Evolutionary conservation across 2,329 filamentous ascomycete genomes (phyloP).

Genomic region (Chaetomium sp.): DNA sequence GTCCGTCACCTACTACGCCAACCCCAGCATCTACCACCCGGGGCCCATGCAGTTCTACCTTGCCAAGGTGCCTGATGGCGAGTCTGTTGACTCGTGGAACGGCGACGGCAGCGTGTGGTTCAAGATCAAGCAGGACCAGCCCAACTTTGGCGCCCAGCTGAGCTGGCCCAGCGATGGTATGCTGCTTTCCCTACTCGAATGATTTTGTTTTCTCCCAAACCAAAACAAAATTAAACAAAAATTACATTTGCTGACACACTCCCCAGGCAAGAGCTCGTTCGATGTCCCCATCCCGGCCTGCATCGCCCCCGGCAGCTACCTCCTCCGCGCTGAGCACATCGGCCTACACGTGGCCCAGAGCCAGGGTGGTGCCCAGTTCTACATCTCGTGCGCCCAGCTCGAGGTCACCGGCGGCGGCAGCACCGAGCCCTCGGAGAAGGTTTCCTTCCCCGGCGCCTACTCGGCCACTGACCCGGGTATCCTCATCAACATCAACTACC

Average conservation of each 20-base stretch:
- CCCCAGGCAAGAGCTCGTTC: conserved; percentile 29
- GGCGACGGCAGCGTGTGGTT: conserved; percentile 36
- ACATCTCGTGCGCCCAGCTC: conserved; percentile 38
- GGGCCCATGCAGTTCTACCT: conserved; percentile 36
- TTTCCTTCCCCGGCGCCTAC: conserved; percentile 40
- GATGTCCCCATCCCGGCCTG: conserved; percentile 37
- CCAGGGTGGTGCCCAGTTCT: conserved; percentile 40
- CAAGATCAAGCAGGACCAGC: conserved; percentile 40
- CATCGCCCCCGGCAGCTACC: conserved; percentile 40
- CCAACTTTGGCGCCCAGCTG: conserved; percentile 33
- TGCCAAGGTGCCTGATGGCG: conserved; percentile 33
- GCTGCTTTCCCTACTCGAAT: neutral
- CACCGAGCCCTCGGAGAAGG: conserved; percentile 29
- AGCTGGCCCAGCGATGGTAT: conserved; percentile 37
- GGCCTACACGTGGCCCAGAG: conserved; percentile 37
- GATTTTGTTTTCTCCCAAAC: neutral
- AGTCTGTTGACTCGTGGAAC: conserved; percentile 32
- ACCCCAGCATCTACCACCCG: conserved; percentile 36
- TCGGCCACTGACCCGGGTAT: conserved; percentile 36
- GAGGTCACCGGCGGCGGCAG: conserved; percentile 37
- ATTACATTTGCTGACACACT: neutral
- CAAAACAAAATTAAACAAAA: too few species aligned
- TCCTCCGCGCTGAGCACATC: conserved; percentile 43
- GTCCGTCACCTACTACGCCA: conserved; percentile 37
- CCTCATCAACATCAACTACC: conserved; percentile 39